A percentile compares a stretch with the other conserved stretches of the same genome.
Evolutionary conservation across 371 early-diverging fungal genomes (phyloP).

Genomic region (Mortierella sp.): DNA sequence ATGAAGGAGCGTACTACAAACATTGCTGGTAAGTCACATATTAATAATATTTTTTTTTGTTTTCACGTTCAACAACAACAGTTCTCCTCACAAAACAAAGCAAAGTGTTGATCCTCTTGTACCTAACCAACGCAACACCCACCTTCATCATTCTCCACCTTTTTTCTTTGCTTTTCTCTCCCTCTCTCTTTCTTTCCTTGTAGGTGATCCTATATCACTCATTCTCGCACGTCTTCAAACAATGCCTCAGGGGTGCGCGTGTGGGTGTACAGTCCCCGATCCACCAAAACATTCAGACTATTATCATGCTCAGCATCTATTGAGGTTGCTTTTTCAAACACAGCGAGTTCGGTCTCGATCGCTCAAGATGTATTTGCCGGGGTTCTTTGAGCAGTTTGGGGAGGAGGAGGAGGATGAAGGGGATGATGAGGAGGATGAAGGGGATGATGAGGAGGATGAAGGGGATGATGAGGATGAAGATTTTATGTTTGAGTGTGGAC

Average conservation of each 20-base stretch:
- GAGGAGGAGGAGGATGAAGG: not conserved
- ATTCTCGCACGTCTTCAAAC: constrained; percentile 51
- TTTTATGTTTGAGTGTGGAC: not conserved
- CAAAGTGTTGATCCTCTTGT: too few species aligned
- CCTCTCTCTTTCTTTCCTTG: not conserved
- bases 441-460: constrained; percentile 9
- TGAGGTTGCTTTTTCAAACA: constrained; percentile 49
- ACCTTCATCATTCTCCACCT: not conserved
- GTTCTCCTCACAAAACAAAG: not conserved
- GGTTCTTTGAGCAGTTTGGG: constrained; percentile 35
- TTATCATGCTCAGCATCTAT: constrained; percentile 54
- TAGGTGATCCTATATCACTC: constrained; percentile 47
- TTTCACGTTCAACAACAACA: not conserved
- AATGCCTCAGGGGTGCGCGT: constrained; percentile 42
- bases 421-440: not conserved
- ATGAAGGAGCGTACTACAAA: constrained; percentile 38
- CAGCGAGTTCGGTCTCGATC: constrained; percentile 37
- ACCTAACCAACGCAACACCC: too few species aligned
- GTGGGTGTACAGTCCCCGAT: constrained; percentile 49
- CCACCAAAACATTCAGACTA: constrained; percentile 53
- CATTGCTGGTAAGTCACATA: constrained; percentile 31
- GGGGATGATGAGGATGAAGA: too few species aligned
- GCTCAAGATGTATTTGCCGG: constrained; percentile 23
- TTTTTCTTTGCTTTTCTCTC: not conserved
- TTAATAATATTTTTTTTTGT: too few species aligned